Percentiles rank a stretch among this genome's conserved stretches.
Conservation (phyloP, 352 stramenopile species). For the Phytophthora europaea region DNA sequence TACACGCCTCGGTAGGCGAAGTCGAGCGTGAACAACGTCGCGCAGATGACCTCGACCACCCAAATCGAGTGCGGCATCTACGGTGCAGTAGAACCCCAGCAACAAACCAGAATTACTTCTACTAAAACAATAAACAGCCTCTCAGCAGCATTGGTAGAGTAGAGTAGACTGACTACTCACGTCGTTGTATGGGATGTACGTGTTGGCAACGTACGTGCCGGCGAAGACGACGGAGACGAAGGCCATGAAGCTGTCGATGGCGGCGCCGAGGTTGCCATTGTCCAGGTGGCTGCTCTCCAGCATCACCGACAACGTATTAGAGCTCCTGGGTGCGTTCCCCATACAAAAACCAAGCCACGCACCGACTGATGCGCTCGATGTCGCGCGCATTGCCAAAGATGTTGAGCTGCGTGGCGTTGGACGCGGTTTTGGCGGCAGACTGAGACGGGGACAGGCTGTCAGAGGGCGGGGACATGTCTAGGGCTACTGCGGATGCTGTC, state of each 20-base stretch:
- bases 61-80: constrained; percentile 80
- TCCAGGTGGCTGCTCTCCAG: constrained; percentile 68
- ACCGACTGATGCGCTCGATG: constrained; percentile 53
- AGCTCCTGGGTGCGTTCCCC: not conserved
- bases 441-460: constrained; percentile 1
- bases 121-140: not conserved
- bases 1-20: constrained; percentile 82
- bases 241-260: constrained; percentile 71
- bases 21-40: constrained; percentile 69
- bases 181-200: constrained; percentile 73
- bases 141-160: not conserved
- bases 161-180: constrained; percentile 37
- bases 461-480: not conserved
- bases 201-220: constrained; percentile 79
- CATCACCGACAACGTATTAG: not conserved
- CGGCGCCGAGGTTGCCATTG: constrained; percentile 77
- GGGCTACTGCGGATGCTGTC: not conserved
- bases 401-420: constrained; percentile 21
- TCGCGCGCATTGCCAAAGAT: constrained; percentile 38
- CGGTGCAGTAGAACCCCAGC: constrained; percentile 1
- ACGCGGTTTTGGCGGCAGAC: constrained; percentile 30
- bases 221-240: constrained; percentile 69
- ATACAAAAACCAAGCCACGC: constrained; percentile 6
- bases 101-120: too few species aligned
- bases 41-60: constrained; percentile 74